Percentiles rank a stretch among this genome's conserved stretches.
Conservation (phyloP, 1,284 basidiomycete species). For the Ganoderma meredithae region DNA sequence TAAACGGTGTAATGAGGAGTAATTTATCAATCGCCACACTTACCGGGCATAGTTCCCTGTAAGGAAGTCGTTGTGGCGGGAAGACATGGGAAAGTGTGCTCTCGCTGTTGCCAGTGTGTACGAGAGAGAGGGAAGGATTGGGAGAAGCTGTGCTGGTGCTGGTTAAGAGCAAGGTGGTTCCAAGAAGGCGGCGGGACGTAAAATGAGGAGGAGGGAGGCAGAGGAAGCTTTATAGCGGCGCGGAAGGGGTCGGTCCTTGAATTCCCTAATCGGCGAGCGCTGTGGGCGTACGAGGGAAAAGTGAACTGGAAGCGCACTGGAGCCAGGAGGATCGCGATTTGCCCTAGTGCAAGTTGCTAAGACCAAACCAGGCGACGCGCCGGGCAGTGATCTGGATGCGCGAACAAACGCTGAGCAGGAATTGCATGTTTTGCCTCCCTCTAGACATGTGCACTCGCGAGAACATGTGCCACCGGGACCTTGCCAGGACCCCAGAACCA, state of each 20-base stretch:
- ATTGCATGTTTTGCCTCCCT: slow-evolving; percentile 11
- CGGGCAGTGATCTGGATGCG: slow-evolving; percentile 17
- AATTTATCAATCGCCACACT: slow-evolving; percentile 29
- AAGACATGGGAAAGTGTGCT: slow-evolving; percentile 19
- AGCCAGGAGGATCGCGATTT: slow-evolving; percentile 19
- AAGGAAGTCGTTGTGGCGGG: slow-evolving; percentile 20
- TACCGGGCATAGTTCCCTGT: slow-evolving; percentile 23
- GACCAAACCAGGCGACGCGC: slow-evolving; percentile 19
- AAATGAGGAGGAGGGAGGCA: slow-evolving; percentile 17
- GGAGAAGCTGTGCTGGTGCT: slow-evolving; percentile 11
- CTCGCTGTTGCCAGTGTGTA: background rate
- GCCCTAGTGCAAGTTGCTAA: slow-evolving; percentile 4
- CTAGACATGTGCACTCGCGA: slow-evolving; percentile 2
- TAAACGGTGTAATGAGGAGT: background rate
- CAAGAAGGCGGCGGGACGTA: slow-evolving; percentile 16
- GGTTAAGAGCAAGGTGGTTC: slow-evolving; percentile 15
- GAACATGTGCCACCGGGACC: slow-evolving; percentile 6
- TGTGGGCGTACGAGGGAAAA: slow-evolving; percentile 16
- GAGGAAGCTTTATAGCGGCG: slow-evolving; percentile 25
- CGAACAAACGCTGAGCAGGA: slow-evolving; percentile 2
- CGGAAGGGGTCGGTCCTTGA: slow-evolving; percentile 24
- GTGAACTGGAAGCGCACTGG: slow-evolving; percentile 12
- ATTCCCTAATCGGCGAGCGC: slow-evolving; percentile 14
- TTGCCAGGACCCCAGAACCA: background rate
- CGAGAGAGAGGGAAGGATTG: slow-evolving; percentile 8